phyloP scores from a whole-genome alignment of 352 stramenopile genomes.

The Globisporangium viniferum region DNA sequence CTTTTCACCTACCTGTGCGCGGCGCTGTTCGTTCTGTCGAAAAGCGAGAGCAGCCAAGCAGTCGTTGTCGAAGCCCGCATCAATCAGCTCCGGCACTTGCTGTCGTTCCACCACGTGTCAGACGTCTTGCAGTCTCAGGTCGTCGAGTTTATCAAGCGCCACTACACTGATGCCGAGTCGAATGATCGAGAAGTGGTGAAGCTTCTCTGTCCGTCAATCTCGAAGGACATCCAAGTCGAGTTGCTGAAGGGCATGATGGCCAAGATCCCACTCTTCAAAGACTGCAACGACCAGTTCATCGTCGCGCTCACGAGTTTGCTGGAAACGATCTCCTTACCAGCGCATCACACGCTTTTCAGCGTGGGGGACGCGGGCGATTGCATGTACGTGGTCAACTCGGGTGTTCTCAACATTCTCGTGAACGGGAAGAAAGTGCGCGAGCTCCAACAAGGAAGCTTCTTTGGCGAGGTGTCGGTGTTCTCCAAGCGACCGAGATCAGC shows the following conservation, averaged over 20 bases:
- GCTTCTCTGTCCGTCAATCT: constrained; percentile 47
- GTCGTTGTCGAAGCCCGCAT: constrained; percentile 46
- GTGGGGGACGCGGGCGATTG: constrained; percentile 37
- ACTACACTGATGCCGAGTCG: constrained; percentile 42
- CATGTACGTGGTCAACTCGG: constrained; percentile 66
- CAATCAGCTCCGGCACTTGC: constrained; percentile 55
- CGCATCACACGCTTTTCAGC: constrained; percentile 36
- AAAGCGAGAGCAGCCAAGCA: constrained; percentile 46
- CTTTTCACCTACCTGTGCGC: constrained; percentile 62
- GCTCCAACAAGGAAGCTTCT: constrained; percentile 60
- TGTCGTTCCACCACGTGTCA: constrained; percentile 47
- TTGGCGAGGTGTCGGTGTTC: constrained; percentile 71
- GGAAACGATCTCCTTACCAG: constrained; percentile 40
- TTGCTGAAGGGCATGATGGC: constrained; percentile 37
- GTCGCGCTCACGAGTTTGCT: constrained; percentile 39
- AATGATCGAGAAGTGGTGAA: constrained; percentile 41
- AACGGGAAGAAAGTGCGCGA: constrained; percentile 60
- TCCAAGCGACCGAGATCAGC: constrained; percentile 54
- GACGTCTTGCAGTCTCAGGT: constrained; percentile 32
- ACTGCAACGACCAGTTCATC: constrained; percentile 41
- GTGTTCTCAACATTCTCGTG: constrained; percentile 56
- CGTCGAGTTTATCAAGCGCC: constrained; percentile 28
- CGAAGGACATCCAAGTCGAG: constrained; percentile 50
- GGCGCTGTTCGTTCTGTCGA: constrained; percentile 68
- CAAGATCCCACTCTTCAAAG: constrained; percentile 35